phyloP scores from a whole-genome alignment of 2,329 filamentous ascomycete species.

The Hymenoscyphus fructigenus region DNA sequence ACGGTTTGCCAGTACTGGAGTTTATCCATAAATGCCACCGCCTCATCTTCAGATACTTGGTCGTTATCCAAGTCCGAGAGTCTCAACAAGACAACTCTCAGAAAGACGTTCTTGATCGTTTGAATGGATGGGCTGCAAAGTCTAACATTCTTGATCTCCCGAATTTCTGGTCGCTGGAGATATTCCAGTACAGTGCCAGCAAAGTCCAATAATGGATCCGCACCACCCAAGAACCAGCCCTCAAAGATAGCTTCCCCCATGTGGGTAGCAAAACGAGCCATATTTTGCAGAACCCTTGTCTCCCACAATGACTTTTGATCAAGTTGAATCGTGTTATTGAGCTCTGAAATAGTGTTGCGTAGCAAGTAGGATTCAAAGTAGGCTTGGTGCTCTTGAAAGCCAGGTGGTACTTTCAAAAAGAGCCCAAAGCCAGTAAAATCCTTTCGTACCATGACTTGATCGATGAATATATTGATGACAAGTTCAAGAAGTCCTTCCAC shows the following conservation, averaged over 20 bases:
- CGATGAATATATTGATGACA: conserved; percentile 75
- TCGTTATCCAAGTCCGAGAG: conserved; percentile 79
- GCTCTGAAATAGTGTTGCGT: conserved; percentile 68
- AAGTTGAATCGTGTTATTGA: conserved; percentile 68
- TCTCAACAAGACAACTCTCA: conserved; percentile 75
- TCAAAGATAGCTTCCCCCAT: conserved; percentile 90
- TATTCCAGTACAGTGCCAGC: conserved; percentile 83
- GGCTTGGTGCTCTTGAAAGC: conserved; percentile 90
- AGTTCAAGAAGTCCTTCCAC: conserved; percentile 77
- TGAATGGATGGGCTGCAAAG: conserved; percentile 82
- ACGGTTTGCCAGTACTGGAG: conserved; percentile 96
- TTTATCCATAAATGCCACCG: conserved; percentile 73
- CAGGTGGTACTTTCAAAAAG: conserved; percentile 84
- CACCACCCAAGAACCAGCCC: conserved; percentile 92
- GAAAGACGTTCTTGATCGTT: conserved; percentile 72
- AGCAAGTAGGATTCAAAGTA: conserved; percentile 93
- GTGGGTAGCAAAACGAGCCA: conserved; percentile 77
- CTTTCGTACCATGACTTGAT: conserved; percentile 81
- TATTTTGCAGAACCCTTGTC: conserved; percentile 80
- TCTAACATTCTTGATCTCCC: conserved; percentile 80
- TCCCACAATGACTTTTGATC: conserved; percentile 74
- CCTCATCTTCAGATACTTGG: conserved; percentile 58
- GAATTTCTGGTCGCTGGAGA: conserved; percentile 79
- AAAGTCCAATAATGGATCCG: conserved; percentile 81
- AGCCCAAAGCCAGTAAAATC: conserved; percentile 88